Evolutionary conservation across 1,284 basidiomycete species (phyloP).

Genomic region (Pseudozyma flocculosa): DNA sequence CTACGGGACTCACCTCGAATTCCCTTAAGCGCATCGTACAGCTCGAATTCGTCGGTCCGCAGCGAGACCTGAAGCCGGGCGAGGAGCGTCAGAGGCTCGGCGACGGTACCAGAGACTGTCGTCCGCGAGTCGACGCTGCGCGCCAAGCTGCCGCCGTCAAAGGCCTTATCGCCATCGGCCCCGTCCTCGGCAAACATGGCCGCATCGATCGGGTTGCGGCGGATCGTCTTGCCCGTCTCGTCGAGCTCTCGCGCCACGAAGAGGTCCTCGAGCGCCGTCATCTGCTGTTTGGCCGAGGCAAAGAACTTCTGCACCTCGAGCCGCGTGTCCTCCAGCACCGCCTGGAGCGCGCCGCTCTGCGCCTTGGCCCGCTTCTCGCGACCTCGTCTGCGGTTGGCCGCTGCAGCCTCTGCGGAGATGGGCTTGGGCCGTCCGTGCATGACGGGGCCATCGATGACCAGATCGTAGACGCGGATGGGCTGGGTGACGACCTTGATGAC

Average conservation of each 20-base stretch:
- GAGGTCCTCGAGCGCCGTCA: conserved; percentile 32
- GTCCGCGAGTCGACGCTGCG: not conserved
- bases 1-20: conserved; percentile 11
- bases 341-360: conserved; percentile 15
- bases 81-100: conserved; percentile 32
- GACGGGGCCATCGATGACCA: conserved; percentile 39
- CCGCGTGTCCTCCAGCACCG: conserved; percentile 27
- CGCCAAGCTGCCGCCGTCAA: not conserved
- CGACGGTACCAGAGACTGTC: conserved; percentile 11
- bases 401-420: not conserved
- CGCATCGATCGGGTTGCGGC: not conserved
- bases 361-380: conserved; percentile 16
- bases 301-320: conserved; percentile 51
- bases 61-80: conserved; percentile 25
- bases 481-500: conserved; percentile 42
- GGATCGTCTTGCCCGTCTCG: conserved; percentile 41
- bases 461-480: conserved; percentile 34
- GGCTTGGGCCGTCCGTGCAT: not conserved
- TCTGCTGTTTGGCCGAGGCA: conserved; percentile 36
- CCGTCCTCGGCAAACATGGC: not conserved
- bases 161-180: not conserved
- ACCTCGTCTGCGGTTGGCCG: conserved; percentile 4
- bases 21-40: conserved; percentile 41
- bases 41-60: conserved; percentile 42
- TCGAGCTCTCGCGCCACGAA: conserved; percentile 48